phyloP scores from a whole-genome alignment of 1,284 basidiomycete genomes.

The Amylostereum chailletii region DNA sequence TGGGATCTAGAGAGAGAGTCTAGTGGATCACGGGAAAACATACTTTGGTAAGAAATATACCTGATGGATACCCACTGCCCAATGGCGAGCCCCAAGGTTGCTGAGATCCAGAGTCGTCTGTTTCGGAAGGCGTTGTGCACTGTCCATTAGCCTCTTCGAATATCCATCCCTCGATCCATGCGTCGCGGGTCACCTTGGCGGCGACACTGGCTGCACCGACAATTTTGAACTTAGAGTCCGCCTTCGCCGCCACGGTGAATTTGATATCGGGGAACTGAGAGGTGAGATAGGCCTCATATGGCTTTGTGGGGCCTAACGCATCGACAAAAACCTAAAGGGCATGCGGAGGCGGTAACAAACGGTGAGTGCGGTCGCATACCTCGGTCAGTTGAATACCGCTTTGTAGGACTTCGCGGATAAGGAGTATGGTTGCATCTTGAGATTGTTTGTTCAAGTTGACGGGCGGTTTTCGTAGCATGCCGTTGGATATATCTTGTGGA shows the following conservation, averaged over 20 bases:
- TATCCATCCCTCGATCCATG: constrained; percentile 81
- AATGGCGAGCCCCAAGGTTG: constrained; percentile 34
- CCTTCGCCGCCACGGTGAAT: constrained; percentile 90
- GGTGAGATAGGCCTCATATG: constrained; percentile 78
- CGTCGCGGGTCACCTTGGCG: constrained; percentile 93
- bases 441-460: constrained; percentile 91
- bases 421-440: constrained; percentile 82
- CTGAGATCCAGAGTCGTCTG: neutral
- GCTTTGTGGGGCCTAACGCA: constrained; percentile 82
- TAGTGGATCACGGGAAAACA: constrained; percentile 3
- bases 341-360: neutral
- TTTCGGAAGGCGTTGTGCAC: constrained; percentile 5
- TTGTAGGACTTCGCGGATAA: constrained; percentile 81
- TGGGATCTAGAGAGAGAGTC: constrained; percentile 60
- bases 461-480: constrained; percentile 83
- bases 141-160: constrained; percentile 50
- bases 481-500: constrained; percentile 85
- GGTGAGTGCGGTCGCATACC: constrained; percentile 28
- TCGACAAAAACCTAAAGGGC: constrained; percentile 84
- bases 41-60: constrained; percentile 26
- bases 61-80: constrained; percentile 86
- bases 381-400: constrained; percentile 79
- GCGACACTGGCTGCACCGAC: constrained; percentile 96
- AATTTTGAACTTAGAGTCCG: constrained; percentile 92
- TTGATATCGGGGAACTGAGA: constrained; percentile 72